These are phyloP conservation scores for Podaxis sp. DNA, from an alignment of 768 basidiomycete genomes.

Conservation along the genomic window DNA sequence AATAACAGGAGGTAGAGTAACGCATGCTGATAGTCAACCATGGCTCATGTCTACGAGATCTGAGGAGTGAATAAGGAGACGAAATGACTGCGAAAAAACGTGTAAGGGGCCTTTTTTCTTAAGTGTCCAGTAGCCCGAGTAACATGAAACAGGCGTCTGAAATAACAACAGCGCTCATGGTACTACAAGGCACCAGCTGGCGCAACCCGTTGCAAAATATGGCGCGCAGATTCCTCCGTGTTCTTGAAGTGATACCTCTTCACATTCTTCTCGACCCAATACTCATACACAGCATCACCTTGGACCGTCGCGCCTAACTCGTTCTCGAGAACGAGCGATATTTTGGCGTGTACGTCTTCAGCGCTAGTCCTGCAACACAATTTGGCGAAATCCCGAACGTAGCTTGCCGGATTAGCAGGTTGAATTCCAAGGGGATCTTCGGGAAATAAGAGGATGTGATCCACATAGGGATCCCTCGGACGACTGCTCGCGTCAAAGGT, in stretches of 20 bases:
- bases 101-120: too few relatives aligned
- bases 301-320: neutral
- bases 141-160: too few relatives aligned
- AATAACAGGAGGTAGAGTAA: too few relatives aligned
- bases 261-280: too few relatives aligned
- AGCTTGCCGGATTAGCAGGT: neutral
- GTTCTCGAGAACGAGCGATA: neutral
- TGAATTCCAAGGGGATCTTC: neutral
- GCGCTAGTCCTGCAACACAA: neutral
- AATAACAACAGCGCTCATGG: too few relatives aligned
- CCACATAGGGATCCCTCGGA: neutral
- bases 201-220: neutral
- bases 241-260: too few relatives aligned
- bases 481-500: neutral
- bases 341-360: neutral
- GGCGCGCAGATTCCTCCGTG: too few relatives aligned
- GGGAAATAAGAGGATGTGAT: neutral
- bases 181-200: neutral
- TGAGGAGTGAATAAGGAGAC: too few relatives aligned
- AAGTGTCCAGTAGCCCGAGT: too few relatives aligned
- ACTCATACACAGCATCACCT: neutral
- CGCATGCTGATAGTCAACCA: too few relatives aligned
- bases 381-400: neutral
- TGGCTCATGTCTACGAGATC: too few relatives aligned
- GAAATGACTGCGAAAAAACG: too few relatives aligned